Evolutionary conservation across 2,329 filamentous ascomycete genomes (phyloP), one percentile per base, ranked within the genome.

Genomic region (Paecilomyces sp.): DNA sequence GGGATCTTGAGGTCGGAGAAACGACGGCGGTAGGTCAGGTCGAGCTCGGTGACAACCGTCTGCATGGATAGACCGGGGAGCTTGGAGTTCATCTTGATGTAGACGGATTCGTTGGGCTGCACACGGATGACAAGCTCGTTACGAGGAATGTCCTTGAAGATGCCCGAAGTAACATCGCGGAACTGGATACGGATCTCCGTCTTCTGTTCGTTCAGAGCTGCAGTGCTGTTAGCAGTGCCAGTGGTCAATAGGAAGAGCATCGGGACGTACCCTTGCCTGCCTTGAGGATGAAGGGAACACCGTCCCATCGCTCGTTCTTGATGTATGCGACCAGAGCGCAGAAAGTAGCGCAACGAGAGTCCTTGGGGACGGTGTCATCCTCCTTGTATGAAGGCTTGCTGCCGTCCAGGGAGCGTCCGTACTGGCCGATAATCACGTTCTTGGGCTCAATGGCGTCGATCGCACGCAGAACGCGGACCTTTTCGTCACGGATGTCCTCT

Each of bases 1-100:
- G 94, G 94, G 66, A 99, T 99, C 86, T 99, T 99, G 60, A 99
- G 86, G 78, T 99, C 94, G 18, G 94, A 97, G 87, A 99, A 99
- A 68, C 95, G 90, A 77, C 94, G 88, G 74, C 95, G 88, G 83
- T 99, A 99, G 65, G 95, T 99, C 67, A 99, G 86, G 74, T 99
- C 94, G 62, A 99, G 89, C 82, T 99, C 94, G 62, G 94, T 99
- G 68, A 97, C 91, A 47, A 97, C 94, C 12, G 94, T 99, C 83
- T 99, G 94, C 92, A 97, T 99, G 82, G 92, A 97, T 70, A 99
- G 83, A 70, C 94, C 94, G 22, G 94, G 95, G 61, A 99, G 84
- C 84, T 99, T 99, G 31, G 93, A 97, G 88, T 99, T 99, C 94
- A 99, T 99, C 87, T 99, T 99, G 79, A 97, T 96, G 82, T 99